Evolutionary conservation across 805 yeast species (phyloP), one percentile per base, ranked within the genome.

Genomic region (Jamesozyma hellenica): DNA sequence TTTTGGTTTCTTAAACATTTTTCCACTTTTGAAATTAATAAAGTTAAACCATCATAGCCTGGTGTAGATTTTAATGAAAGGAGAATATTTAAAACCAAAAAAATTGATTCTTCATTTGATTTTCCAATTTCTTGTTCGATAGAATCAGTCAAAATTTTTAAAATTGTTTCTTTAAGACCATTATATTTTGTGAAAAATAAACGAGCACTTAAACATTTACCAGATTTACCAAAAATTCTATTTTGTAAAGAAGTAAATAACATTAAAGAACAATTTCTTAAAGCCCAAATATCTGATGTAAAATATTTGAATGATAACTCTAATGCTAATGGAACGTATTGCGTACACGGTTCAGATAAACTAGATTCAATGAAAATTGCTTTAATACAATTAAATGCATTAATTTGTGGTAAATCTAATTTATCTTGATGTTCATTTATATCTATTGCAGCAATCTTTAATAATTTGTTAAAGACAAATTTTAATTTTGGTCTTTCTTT

Each of bases 261-360:
- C 97, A 90, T 92, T 15, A 88, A 82, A 0, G 95, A 86, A 58
- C 96, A 85, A 56, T 90, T 90, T 53, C 95, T 70, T 21, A 90
- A 71, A 0, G 95, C 77, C 97, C 97, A 90, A 18, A 77, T 66
- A 2, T 70, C 64, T 2, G 83, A 75, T 1, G 74, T 68, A 59
- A 90, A 85, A 28, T 77, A 70, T 2, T 61, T 50, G 32, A 92
- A 66, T 0, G 94, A 68, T 16, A 84, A 56, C 19, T 68, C 67
- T 21, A 90, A 61, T 0, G 83, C 81, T 10, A 62, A 59, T 42
- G 78, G 78, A 8, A 79, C 66, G 52, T 66, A 78, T 4, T 61
- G 58, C 0, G 72, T 57, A 10, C 82, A 71, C 1, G 64, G 59
- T 2, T 64, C 69, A 0, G 85, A 64, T n/a, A 92, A 61, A 17